Evolutionary conservation across 1,284 basidiomycete species (phyloP).

Genomic region (Leccinum huronense): DNA sequence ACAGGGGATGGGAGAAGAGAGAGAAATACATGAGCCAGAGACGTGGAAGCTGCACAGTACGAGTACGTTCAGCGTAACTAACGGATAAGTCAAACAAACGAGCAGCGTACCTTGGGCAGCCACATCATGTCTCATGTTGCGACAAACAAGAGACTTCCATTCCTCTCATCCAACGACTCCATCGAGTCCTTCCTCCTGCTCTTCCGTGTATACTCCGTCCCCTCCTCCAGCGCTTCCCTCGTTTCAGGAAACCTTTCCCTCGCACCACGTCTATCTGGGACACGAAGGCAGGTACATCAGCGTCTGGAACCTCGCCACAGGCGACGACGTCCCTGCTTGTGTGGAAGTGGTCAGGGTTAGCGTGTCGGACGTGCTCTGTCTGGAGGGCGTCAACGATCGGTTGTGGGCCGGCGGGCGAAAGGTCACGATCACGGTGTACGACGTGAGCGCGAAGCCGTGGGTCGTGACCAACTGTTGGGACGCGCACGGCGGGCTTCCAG

Average conservation of each 20-base stretch:
- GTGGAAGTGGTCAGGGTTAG: constrained; percentile 74
- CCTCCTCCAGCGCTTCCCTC: constrained; percentile 84
- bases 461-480: constrained; percentile 86
- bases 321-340: constrained; percentile 55
- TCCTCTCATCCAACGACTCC: constrained; percentile 90
- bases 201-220: constrained; percentile 67
- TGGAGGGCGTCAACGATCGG: constrained; percentile 77
- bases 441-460: constrained; percentile 76
- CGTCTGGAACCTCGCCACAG: constrained; percentile 63
- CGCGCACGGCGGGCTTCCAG: constrained; percentile 79
- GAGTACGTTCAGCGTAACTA: constrained; percentile 13
- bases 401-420: constrained; percentile 86
- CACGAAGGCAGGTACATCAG: constrained; percentile 91
- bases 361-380: constrained; percentile 72
- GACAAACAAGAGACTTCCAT: constrained; percentile 78
- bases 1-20: constrained; percentile 87
- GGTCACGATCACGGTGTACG: constrained; percentile 83
- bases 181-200: constrained; percentile 86
- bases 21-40: constrained; percentile 94
- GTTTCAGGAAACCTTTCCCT: constrained; percentile 81
- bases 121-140: constrained; percentile 93
- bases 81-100: constrained; percentile 4
- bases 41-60: constrained; percentile 70
- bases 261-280: constrained; percentile 76
- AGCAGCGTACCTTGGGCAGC: constrained; percentile 73